phyloP scores from a whole-genome alignment of 148 eudicot species.

The Amaranthus palmeri region DNA sequence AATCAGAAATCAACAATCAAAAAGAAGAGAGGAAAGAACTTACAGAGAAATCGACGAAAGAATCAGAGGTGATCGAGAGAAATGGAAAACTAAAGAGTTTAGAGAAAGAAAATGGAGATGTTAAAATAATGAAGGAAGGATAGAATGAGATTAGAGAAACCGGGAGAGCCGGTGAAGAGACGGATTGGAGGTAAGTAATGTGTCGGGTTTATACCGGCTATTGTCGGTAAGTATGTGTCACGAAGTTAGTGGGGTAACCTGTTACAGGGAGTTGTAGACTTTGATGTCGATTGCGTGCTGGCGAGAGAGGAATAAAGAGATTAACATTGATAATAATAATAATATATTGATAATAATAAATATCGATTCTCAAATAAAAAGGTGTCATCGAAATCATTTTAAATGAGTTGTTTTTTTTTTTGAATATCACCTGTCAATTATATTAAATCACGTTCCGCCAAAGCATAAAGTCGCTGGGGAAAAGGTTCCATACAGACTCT shows the following conservation, averaged over 20 bases:
- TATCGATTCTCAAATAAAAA: no score
- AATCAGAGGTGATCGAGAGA: constrained; percentile 14
- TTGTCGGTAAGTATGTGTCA: constrained; percentile 11
- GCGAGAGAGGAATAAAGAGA: not conserved
- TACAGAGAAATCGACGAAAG: constrained; percentile 8
- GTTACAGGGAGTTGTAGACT: not conserved
- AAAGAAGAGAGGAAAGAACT: constrained; percentile 13
- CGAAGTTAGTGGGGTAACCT: constrained; percentile 8
- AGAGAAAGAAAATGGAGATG: not conserved
- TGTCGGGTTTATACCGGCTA: constrained; percentile 16
- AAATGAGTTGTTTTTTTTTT: no score
- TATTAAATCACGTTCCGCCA: no score
- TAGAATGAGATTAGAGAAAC: constrained; percentile 23
- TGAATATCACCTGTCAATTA: no score
- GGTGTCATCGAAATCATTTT: no score
- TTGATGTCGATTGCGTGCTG: constrained; percentile 23
- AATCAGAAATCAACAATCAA: not conserved
- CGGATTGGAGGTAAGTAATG: not conserved
- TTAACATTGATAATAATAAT: no score
- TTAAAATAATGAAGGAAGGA: not conserved
- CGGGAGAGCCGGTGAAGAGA: constrained; percentile 22
- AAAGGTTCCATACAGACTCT: no score
- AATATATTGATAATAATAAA: no score
- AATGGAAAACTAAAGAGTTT: not conserved
- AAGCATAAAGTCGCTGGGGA: no score